phyloP scores from a whole-genome alignment of 2,329 filamentous ascomycete genomes.

The Claviceps africana region DNA sequence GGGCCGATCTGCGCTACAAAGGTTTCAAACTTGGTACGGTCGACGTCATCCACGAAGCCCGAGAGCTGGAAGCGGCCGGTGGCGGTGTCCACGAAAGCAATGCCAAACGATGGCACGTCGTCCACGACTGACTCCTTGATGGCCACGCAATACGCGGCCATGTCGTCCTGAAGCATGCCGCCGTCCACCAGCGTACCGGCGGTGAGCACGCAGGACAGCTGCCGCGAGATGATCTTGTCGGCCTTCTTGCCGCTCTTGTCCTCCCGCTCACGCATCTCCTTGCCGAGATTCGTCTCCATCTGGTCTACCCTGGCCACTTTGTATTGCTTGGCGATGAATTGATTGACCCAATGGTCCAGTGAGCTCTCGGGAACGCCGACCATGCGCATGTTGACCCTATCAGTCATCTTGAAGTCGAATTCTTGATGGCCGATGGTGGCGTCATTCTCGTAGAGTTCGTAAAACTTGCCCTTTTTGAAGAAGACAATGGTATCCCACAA shows the following conservation, averaged over 20 bases:
- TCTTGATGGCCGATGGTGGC: slow-evolving; percentile 91
- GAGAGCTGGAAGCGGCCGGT: slow-evolving; percentile 93
- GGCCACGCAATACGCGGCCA: slow-evolving; percentile 89
- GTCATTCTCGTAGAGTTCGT: slow-evolving; percentile 95
- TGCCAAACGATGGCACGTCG: slow-evolving; percentile 69
- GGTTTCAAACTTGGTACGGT: slow-evolving; percentile 94
- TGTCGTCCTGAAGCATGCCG: slow-evolving; percentile 93
- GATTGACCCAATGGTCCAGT: slow-evolving; percentile 92
- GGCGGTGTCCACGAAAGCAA: slow-evolving; percentile 88
- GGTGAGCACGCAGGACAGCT: slow-evolving; percentile 82
- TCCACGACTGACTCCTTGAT: slow-evolving; percentile 73
- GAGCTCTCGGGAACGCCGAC: slow-evolving; percentile 93
- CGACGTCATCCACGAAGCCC: slow-evolving; percentile 79
- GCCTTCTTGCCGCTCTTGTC: slow-evolving; percentile 52
- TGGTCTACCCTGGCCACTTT: slow-evolving; percentile 96
- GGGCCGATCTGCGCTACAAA: slow-evolving; percentile 86
- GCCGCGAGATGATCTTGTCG: slow-evolving; percentile 85
- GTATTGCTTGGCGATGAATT: slow-evolving; percentile 95
- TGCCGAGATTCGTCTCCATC: slow-evolving; percentile 86
- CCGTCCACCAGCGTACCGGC: slow-evolving; percentile 88
- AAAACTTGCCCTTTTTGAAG: slow-evolving; percentile 99
- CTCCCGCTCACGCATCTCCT: slow-evolving; percentile 95
- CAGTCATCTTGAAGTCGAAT: slow-evolving; percentile 94
- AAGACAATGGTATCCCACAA: slow-evolving; percentile 97
- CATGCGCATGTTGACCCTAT: slow-evolving; percentile 99